Conservation (phyloP, 2,329 filamentous ascomycete species). For the Amphichorda felina region DNA sequence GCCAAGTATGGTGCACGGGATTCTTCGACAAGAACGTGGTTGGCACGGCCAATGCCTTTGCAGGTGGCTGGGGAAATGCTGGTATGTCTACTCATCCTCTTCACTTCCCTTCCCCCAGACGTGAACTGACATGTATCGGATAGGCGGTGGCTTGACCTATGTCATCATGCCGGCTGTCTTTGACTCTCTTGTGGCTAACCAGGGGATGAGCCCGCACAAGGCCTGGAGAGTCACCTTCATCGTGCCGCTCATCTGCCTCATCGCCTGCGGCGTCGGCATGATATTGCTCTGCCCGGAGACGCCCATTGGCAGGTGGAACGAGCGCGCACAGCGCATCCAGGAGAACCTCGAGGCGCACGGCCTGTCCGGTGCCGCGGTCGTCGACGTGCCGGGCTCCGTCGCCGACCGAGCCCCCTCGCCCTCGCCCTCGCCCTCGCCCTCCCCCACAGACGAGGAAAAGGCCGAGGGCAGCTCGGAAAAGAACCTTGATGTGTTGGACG, state of each 20-base stretch:
- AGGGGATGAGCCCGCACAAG: constrained; percentile 49
- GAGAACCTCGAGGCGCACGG: constrained; percentile 37
- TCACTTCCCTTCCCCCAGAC: background rate
- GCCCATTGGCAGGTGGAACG: constrained; percentile 70
- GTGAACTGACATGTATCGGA: constrained; percentile 46
- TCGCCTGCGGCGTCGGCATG: constrained; percentile 53
- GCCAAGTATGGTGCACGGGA: constrained; percentile 84
- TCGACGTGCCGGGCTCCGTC: constrained; percentile 37
- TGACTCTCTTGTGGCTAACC: constrained; percentile 54
- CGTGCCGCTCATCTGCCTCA: constrained; percentile 69
- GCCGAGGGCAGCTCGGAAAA: background rate
- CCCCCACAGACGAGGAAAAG: constrained; percentile 18
- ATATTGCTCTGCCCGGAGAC: constrained; percentile 69
- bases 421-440: too few species aligned
- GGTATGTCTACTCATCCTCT: background rate
- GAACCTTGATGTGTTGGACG: background rate
- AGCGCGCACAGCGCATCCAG: constrained; percentile 48
- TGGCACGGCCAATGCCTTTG: constrained; percentile 76
- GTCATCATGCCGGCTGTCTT: constrained; percentile 89
- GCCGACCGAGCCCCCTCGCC: constrained; percentile 26
- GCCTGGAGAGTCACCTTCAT: constrained; percentile 82
- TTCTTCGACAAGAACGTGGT: constrained; percentile 93
- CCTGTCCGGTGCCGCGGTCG: constrained; percentile 26
- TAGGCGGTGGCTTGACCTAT: constrained; percentile 83
- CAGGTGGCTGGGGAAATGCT: constrained; percentile 70